Conservation (phyloP, 768 basidiomycete genomes). For the Kockovaella imperatae region DNA sequence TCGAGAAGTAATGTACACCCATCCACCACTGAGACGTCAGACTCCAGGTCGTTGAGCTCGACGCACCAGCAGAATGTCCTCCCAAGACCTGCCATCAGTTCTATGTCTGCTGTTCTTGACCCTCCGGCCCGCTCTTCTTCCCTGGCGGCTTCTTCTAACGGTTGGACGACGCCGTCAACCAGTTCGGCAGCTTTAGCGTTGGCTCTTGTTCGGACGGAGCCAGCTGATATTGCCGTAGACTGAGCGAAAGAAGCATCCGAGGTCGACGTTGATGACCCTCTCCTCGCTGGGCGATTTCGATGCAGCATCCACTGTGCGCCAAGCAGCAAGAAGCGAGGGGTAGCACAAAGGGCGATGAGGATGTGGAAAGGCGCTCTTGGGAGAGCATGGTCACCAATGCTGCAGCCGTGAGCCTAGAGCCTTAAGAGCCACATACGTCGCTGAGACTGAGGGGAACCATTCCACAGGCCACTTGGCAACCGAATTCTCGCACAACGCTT, state of each 20-base stretch:
- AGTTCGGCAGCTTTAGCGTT: neutral
- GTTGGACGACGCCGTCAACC: neutral
- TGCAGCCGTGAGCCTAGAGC: conserved; percentile 35
- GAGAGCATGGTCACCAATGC: conserved; percentile 86
- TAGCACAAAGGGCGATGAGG: conserved; percentile 75
- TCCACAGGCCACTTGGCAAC: conserved; percentile 68
- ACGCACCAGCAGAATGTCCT: conserved; percentile 62
- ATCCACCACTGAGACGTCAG: conserved; percentile 55
- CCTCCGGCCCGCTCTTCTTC: conserved; percentile 2
- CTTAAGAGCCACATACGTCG: conserved; percentile 23
- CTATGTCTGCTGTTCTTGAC: conserved; percentile 45
- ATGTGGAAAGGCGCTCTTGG: conserved; percentile 70
- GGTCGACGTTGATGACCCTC: too few relatives aligned
- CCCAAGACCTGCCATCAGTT: conserved; percentile 59
- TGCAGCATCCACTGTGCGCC: conserved; percentile 38
- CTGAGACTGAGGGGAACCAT: conserved; percentile 76
- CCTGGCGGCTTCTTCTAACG: conserved; percentile 1
- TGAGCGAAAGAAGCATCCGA: too few relatives aligned
- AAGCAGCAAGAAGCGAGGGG: conserved; percentile 56
- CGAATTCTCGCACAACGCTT: conserved; percentile 75
- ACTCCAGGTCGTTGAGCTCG: neutral
- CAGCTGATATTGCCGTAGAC: neutral
- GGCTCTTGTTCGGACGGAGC: neutral
- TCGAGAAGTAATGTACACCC: conserved; percentile 77
- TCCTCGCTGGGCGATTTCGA: conserved; percentile 29